Conservation (phyloP, 805 yeast species). For the Saitoella complicata region DNA sequence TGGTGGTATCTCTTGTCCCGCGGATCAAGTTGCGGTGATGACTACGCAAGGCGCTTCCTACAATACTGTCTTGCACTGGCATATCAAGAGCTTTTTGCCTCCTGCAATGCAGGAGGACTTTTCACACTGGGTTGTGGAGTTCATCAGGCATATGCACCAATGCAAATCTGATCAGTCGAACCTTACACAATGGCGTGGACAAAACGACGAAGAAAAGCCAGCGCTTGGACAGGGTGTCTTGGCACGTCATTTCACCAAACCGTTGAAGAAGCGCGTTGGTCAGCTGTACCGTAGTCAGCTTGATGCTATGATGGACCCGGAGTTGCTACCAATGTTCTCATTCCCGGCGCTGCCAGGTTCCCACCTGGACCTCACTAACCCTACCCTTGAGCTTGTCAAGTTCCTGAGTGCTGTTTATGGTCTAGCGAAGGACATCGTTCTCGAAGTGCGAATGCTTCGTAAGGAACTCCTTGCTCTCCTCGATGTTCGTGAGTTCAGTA, state of each 20-base stretch:
- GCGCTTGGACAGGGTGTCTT: conserved; percentile 2
- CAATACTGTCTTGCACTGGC: conserved; percentile 44
- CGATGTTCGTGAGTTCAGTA: conserved; percentile 73
- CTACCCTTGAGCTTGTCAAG: conserved; percentile 68
- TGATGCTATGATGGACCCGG: conserved; percentile 54
- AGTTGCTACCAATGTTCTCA: conserved; percentile 44
- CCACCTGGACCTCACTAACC: conserved; percentile 40
- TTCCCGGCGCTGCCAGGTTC: conserved; percentile 73
- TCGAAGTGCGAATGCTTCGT: conserved; percentile 62
- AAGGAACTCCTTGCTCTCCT: conserved; percentile 56
- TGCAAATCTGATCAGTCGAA: conserved; percentile 27
- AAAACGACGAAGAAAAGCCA: conserved; percentile 20
- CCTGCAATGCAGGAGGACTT: conserved; percentile 62
- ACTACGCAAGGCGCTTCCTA: conserved; percentile 22
- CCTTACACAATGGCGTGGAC: conserved; percentile 7
- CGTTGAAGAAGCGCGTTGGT: conserved; percentile 49
- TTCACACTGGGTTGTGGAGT: conserved; percentile 68
- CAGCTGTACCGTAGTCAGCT: conserved; percentile 53
- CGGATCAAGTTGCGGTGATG: conserved; percentile 14
- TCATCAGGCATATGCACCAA: conserved; percentile 52
- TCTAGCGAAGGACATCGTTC: conserved; percentile 42
- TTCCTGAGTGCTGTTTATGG: conserved; percentile 54
- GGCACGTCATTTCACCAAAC: conserved; percentile 37
- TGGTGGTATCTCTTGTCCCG: conserved; percentile 45
- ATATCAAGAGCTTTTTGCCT: conserved; percentile 59